phyloP scores from a whole-genome alignment of 2,329 filamentous ascomycete genomes.

The Penicillium italicum region DNA sequence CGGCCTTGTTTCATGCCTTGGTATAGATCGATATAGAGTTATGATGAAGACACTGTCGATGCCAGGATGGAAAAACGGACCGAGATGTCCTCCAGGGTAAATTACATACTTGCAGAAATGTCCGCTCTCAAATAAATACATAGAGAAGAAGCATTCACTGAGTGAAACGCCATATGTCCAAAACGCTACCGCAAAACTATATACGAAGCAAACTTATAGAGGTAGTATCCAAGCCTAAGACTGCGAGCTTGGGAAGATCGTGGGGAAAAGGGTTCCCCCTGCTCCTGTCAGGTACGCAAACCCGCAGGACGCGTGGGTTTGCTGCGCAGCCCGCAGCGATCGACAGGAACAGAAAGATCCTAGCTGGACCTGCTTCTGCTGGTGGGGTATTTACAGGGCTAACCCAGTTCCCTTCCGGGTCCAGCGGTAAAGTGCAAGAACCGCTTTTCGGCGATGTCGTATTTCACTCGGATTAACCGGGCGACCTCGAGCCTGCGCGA shows the following conservation, averaged over 20 bases:
- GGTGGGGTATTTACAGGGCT: slow-evolving; percentile 46
- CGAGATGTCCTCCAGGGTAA: neutral
- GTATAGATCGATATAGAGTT: neutral
- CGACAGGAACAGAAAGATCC: slow-evolving; percentile 4
- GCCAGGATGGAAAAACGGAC: neutral
- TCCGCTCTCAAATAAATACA: neutral
- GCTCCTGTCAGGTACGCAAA: neutral
- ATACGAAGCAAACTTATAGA: neutral
- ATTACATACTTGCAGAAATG: neutral
- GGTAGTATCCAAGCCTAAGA: neutral
- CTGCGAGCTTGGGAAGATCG: neutral
- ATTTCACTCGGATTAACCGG: slow-evolving; percentile 83
- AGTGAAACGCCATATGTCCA: neutral
- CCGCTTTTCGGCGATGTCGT: slow-evolving; percentile 75
- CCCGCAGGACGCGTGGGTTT: neutral
- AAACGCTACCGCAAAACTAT: neutral
- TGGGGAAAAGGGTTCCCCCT: neutral
- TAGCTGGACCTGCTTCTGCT: neutral
- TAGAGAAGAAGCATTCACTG: neutral
- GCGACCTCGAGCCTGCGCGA: slow-evolving; percentile 80
- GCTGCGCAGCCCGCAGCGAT: neutral
- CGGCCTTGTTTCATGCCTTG: neutral
- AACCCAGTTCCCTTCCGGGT: slow-evolving; percentile 85
- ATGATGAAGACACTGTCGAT: neutral
- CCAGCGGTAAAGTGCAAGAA: slow-evolving; percentile 84